Base-by-base conservation (phyloP, 169 alveolate species). In the Haemoproteus tartakovskyi region DNA sequence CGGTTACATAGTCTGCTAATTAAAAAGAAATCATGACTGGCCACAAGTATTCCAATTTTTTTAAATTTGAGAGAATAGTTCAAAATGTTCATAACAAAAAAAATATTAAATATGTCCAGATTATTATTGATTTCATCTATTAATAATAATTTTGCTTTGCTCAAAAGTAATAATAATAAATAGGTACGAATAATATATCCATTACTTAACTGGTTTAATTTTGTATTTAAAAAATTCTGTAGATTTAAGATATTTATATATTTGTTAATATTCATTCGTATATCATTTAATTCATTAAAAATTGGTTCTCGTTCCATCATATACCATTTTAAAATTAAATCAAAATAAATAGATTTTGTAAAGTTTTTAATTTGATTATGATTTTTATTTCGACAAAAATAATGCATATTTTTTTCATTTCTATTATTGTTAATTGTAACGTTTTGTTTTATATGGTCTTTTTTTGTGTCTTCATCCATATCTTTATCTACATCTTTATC, bases 121-220 rank as follows among this genome's bases (percentile, higher is more conserved):
- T 88, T 88, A 70, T 88, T 88, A 56, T 89, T 88, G 4, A 89
- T 89, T 61, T 88, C 93, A 47, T 88, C 93, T 36, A 88, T 54
- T 24, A 88, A 45, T 22, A 88, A 63, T 14, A 88, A 52, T 37
- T 79, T 61, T 2, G 91, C 81, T 6, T 62, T 33, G 30, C 87
- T 84, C n/a, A 88, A 37, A 6, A 88, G 82, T 9, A 62, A 78
- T 8, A 52, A 33, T 41, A 88, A 64, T 47, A 88, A 79, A 38
- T 61, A 80, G 5, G 81, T 67, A 8, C 93, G 83, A 79, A 88
- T 85, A 67, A 70, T 88, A 45, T 79, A 88, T 0, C 93, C 93
- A 51, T 87, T 87, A 50, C 93, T 88, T 8, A 88, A 48, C 18
- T 70, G 78, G 9, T 81, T 48, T 6, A 88, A 62, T 47, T 59